Percentiles rank a stretch among this genome's conserved stretches.
phyloP scores from a whole-genome alignment of 257 asterid genomes.

The Rehmannia glutinosa region DNA sequence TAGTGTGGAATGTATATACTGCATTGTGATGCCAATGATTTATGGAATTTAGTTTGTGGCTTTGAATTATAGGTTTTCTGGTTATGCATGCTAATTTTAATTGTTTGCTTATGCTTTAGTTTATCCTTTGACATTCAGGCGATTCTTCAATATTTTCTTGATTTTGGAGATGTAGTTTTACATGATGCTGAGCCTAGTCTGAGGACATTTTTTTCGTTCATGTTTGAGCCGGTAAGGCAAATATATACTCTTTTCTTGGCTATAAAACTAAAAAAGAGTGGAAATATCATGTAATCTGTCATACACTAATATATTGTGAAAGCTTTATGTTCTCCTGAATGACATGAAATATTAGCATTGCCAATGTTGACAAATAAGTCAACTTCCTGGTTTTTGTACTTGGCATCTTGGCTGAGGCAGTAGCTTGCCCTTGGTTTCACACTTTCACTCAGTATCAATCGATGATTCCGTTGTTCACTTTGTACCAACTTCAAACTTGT shows the following conservation, averaged over 20 bases:
- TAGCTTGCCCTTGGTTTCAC: background rate
- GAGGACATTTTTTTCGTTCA: conserved; percentile 65
- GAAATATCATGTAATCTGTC: background rate
- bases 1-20: no score
- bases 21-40: background rate
- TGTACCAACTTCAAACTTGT: conserved; percentile 1
- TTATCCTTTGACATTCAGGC: conserved; percentile 47
- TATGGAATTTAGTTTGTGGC: background rate
- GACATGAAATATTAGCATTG: background rate
- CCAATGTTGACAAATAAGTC: background rate
- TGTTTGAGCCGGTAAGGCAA: conserved; percentile 84
- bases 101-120: conserved; percentile 5
- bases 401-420: background rate
- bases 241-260: conserved; percentile 3
- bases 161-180: conserved; percentile 75
- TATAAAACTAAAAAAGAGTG: background rate
- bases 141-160: conserved; percentile 81
- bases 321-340: background rate
- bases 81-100: background rate
- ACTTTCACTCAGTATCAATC: background rate
- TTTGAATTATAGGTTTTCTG: background rate
- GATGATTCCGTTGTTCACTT: conserved; percentile 1
- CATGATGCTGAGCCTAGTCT: conserved; percentile 93
- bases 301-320: background rate
- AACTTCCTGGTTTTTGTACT: background rate